A percentile compares a stretch with the other conserved stretches of the same genome.
Evolutionary conservation across 2,329 filamentous ascomycete genomes (phyloP).

Genomic region (Aureobasidium zeae): DNA sequence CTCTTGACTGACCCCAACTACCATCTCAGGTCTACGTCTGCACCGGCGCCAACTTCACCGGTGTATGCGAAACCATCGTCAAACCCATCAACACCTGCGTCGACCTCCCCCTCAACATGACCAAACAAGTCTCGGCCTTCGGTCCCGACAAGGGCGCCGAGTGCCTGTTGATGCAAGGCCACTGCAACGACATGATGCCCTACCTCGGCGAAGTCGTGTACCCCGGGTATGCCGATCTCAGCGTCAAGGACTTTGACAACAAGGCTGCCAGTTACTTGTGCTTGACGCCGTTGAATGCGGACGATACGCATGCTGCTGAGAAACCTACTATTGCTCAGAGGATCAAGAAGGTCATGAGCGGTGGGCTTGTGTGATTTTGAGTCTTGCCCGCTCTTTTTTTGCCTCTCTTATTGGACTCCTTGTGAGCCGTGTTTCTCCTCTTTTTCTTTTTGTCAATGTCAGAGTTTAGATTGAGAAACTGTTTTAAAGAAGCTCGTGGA

Average conservation of each 20-base stretch:
- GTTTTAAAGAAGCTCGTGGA: too few species aligned
- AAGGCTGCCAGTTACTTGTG: slow-evolving; percentile 12
- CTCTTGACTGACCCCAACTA: not conserved
- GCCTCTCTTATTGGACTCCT: too few species aligned
- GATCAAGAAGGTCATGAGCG: too few species aligned
- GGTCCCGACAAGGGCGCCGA: slow-evolving; percentile 7
- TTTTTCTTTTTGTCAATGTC: too few species aligned
- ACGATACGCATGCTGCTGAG: too few species aligned
- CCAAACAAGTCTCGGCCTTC: slow-evolving; percentile 8
- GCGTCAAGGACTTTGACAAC: slow-evolving; percentile 5
- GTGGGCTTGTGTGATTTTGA: too few species aligned
- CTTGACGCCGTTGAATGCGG: not conserved
- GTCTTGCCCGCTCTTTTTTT: too few species aligned
- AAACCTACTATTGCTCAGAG: too few species aligned
- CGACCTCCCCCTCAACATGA: slow-evolving; percentile 1
- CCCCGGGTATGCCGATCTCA: slow-evolving; percentile 8
- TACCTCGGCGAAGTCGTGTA: not conserved
- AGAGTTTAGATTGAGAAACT: too few species aligned
- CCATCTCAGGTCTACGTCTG: slow-evolving; percentile 1
- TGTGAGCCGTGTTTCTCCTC: too few species aligned
- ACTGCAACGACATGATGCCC: slow-evolving; percentile 3
- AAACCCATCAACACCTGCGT: slow-evolving; percentile 7
- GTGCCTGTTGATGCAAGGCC: slow-evolving; percentile 7
- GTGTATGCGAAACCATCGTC: not conserved
- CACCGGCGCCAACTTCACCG: slow-evolving; percentile 14